Conservation (phyloP, 257 asterid genomes). For the Ehretia macrophylla region DNA sequence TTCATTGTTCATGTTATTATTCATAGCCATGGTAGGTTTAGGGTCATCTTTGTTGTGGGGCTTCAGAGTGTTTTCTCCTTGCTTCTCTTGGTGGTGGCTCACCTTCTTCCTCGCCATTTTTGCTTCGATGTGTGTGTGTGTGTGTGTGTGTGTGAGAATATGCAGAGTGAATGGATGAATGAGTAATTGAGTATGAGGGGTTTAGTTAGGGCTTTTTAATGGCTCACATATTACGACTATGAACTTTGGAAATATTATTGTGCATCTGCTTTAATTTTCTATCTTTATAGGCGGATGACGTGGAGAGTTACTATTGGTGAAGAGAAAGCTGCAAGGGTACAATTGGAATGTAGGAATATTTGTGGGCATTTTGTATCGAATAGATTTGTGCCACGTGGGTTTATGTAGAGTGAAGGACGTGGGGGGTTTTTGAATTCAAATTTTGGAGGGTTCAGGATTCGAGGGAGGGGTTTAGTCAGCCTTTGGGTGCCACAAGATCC, state of each 20-base stretch:
- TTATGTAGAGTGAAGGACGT: not conserved
- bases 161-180: not conserved
- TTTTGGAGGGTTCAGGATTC: slow-evolving; percentile 4
- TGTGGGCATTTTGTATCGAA: too few relatives aligned
- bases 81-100: slow-evolving; percentile 21
- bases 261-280: too few relatives aligned
- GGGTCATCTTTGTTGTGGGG: slow-evolving; percentile 8
- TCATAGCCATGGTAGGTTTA: slow-evolving; percentile 21
- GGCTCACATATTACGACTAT: not conserved
- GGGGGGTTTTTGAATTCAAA: slow-evolving; percentile 5
- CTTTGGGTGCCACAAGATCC: too few relatives aligned
- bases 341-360: too few relatives aligned
- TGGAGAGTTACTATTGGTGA: too few relatives aligned
- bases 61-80: slow-evolving; percentile 22
- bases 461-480: too few relatives aligned
- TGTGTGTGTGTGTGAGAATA: not conserved
- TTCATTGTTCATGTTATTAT: slow-evolving; percentile 21
- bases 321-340: too few relatives aligned
- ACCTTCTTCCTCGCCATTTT: slow-evolving; percentile 59
- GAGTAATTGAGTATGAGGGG: not conserved
- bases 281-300: too few relatives aligned
- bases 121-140: not conserved
- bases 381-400: too few relatives aligned
- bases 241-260: too few relatives aligned
- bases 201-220: slow-evolving; percentile 2